Base-by-base conservation (phyloP, 306 rosid species). In the Dryas drummondii region DNA sequence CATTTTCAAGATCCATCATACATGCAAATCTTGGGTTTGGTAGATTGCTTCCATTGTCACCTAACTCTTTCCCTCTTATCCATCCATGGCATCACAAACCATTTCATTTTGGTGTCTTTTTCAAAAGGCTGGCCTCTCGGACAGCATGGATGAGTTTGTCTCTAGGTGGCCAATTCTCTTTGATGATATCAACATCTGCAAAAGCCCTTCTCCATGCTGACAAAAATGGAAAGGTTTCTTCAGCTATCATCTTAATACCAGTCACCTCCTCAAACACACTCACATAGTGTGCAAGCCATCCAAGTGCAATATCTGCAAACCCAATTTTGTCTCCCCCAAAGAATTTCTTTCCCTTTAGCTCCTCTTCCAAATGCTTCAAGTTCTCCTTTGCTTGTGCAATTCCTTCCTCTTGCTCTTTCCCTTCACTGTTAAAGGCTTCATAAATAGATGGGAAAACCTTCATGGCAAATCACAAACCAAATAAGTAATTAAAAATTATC, bases 401-500 rank as follows among this genome's bases (percentile, higher is more conserved):
- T 5, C 56, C 76, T 66, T 81, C 81, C 75, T 72, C 85, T 77
- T 81, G 81, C 41, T 71, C 71, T 46, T 76, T 66, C 71, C 85
- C 85, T 59, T 72, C 66, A 16, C n/a, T 76, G 17, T 0, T 10
- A 40, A 76, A 58, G 0, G 10, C 51, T 2, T 76, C 45, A 67
- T 27, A 45, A 19, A 81, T 4, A 0, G 71, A 42, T 26, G 55
- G 61, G 66, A 51, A 32, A 58, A 76, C 59, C 81, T 81, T 42
- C 65, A 42, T 55, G 47, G 10, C 19, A 70, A 12, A 42, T 56
- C 75, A 56, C 65, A 55, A 42, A 22, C 75, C 62, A 16, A 41
- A n/a, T 22, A 1, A 11, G 37, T 6, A 53, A 16, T 53, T 19
- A 52, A 37, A 5, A 17, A 1, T 3, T 32, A 32, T 32, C 37